Evolutionary conservation across 2,329 filamentous ascomycete species (phyloP), one percentile per base, ranked within the genome.

Genomic region (Diplodia sapinea): DNA sequence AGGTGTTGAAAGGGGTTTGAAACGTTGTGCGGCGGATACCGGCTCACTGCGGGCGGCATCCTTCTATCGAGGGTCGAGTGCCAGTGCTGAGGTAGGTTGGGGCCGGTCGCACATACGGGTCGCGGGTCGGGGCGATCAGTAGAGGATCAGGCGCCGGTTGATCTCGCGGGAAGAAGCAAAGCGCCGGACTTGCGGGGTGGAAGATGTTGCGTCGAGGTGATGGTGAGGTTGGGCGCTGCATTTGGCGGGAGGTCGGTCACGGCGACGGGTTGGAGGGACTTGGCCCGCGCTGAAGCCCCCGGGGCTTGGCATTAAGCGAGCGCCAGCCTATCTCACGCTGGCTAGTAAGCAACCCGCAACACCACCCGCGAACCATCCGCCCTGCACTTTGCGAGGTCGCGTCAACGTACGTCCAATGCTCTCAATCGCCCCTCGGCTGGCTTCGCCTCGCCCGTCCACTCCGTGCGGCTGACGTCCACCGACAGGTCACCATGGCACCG

Each of bases 1-100:
- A 87, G 79, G 72, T 87, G 84, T 55, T 83, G 79, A 76, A 89
- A 89, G 31, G 87, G 86, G 71, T 85, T 86, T 54, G 83, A 86
- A 70, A 87, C 79, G 74, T 83, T 85, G 76, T 82, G 86, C 76
- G 79, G 84, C 76, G 83, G 85, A 76, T 87, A 89, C 74, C 87
- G 82, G 76, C 82, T 82, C 73, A 84, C 83, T 70, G 85, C 83
- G 75, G 86, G 86, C 76, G 86, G 84, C 87, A 89, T 89, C 51
- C 54, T 74, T 68, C 31, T 68, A 68, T 68, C 66, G 66, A 62
- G 65, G 52, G 49, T 67, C 65, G 57, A 64, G 57, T 51, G 57
- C 59, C 57, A 56, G 52, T 55, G 57, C 51, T 64, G 33, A 56
- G 59, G 43, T 64, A 29, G 40, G 43, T 26, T 40, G 50, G 66